Evolutionary conservation across 2,329 filamentous ascomycete species (phyloP).

Genomic region (Trichoderma sp.): DNA sequence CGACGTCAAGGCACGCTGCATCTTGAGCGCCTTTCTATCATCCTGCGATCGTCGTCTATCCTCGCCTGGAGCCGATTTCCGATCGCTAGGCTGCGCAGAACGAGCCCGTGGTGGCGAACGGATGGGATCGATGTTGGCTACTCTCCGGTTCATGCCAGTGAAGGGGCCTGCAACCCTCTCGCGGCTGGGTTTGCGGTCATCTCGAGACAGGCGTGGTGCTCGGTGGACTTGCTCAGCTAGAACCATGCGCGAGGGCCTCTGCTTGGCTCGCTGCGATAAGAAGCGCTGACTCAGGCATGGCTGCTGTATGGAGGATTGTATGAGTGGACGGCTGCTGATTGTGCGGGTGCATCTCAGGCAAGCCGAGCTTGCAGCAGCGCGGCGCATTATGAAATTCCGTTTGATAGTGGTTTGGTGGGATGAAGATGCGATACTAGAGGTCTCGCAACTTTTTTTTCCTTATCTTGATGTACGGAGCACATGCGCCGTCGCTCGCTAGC

Average conservation of each 20-base stretch:
- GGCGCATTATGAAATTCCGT: slow-evolving; percentile 13
- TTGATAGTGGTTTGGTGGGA: not conserved
- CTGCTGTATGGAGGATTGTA: slow-evolving; percentile 36
- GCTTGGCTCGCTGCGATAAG: slow-evolving; percentile 40
- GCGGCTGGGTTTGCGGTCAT: slow-evolving; percentile 44
- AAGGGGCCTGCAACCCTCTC: slow-evolving; percentile 54
- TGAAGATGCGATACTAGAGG: not conserved
- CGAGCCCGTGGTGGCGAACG: slow-evolving; percentile 33
- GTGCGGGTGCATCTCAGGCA: slow-evolving; percentile 32
- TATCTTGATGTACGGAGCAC: slow-evolving; percentile 2
- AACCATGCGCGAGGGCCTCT: slow-evolving; percentile 60
- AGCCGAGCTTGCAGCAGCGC: slow-evolving; percentile 30
- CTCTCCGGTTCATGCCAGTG: slow-evolving; percentile 59
- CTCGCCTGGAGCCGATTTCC: slow-evolving; percentile 38
- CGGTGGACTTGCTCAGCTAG: slow-evolving; percentile 58
- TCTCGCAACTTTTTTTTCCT: slow-evolving; percentile 23
- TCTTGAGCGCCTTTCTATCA: slow-evolving; percentile 79
- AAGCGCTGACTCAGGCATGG: slow-evolving; percentile 44
- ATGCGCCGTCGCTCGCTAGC: slow-evolving; percentile 6
- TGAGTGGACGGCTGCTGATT: slow-evolving; percentile 27
- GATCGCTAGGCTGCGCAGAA: slow-evolving; percentile 30
- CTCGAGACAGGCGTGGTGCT: slow-evolving; percentile 40
- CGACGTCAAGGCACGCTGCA: slow-evolving; percentile 79
- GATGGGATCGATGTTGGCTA: slow-evolving; percentile 46
- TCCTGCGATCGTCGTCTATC: slow-evolving; percentile 43